Base-by-base conservation (phyloP, 164 flowering plant species). In the Macadamia integrifolia region DNA sequence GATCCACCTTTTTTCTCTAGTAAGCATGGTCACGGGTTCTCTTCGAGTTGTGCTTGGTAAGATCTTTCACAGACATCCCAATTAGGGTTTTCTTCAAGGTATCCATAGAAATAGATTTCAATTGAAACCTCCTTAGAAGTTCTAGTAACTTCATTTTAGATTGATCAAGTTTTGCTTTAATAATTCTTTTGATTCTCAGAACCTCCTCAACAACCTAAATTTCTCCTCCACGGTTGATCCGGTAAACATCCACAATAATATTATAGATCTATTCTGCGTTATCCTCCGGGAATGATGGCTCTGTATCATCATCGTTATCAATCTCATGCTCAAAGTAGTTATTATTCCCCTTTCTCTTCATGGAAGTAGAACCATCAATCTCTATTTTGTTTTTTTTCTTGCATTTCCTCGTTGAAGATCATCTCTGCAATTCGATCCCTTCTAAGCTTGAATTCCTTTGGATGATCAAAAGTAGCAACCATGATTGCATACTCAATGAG, bases 401-500 rank as follows among this genome's bases (percentile, higher is more conserved):
- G 42, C 14, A n/a, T 28, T 3, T 30, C 30, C 30, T 85, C 80
- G 11, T 77, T 81, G 62, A 84, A 23, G 3, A 89, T 66, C 76
- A n/a, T 60, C 84, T 87, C 87, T 0, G 88, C 90, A 53, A 89
- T 84, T 59, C 81, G 65, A 74, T 79, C 91, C 18, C 91, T 81
- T 61, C 80, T 72, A 64, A 78, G 53, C 29, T 70, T 75, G 69
- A 85, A 85, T 66, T 89, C 88, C 31, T 80, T 67, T 0, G 94
- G 90, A 55, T 76, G 76, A 82, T 87, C 94, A 8, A 75, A 61
- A 30, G 91, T 87, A 1, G 94, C 94, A 31, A 89, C 91, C 69
- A 74, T 61, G 30, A 87, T 84, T 42, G 84, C 91, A 11, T 80
- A 60, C 63, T 89, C 81, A 31, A 89, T 23, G 23, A 23, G 23